Percentiles rank a stretch among this genome's conserved stretches.
Conservation (phyloP, 2,329 filamentous ascomycete genomes). For the Lecanicillium sp. region DNA sequence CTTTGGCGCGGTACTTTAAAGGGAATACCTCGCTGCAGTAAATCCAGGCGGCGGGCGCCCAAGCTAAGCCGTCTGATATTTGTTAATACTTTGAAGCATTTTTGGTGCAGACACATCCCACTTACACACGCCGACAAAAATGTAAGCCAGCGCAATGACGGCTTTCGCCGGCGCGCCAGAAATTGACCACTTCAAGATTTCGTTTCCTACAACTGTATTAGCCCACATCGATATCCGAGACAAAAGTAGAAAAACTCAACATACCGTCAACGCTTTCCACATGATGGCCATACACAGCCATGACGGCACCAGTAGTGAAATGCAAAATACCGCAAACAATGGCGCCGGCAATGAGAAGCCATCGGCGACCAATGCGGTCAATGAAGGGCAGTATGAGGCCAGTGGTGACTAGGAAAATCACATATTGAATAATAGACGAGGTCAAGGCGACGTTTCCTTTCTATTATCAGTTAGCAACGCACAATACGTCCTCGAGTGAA, state of each 20-base stretch:
- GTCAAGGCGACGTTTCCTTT: conserved; percentile 30
- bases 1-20: conserved; percentile 41
- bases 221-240: not conserved
- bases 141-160: conserved; percentile 43
- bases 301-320: conserved; percentile 38
- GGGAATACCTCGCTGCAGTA: conserved; percentile 52
- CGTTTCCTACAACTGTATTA: conserved; percentile 27
- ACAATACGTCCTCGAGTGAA: too few species aligned
- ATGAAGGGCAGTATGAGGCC: conserved; percentile 39
- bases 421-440: conserved; percentile 46
- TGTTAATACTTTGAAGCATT: too few species aligned
- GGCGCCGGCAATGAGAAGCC: conserved; percentile 36
- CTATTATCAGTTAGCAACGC: conserved; percentile 3
- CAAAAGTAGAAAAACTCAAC: not conserved
- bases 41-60: conserved; percentile 29
- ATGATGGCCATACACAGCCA: conserved; percentile 37
- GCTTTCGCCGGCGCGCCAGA: conserved; percentile 35
- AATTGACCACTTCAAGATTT: conserved; percentile 36
- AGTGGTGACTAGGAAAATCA: conserved; percentile 46
- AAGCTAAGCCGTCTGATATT: conserved; percentile 21
- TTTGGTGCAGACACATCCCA: not conserved
- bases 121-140: conserved; percentile 27
- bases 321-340: conserved; percentile 37
- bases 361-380: conserved; percentile 39
- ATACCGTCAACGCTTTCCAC: conserved; percentile 31